Base-by-base conservation (phyloP, 2,329 filamentous ascomycete species). In the Epichloe elymi region DNA sequence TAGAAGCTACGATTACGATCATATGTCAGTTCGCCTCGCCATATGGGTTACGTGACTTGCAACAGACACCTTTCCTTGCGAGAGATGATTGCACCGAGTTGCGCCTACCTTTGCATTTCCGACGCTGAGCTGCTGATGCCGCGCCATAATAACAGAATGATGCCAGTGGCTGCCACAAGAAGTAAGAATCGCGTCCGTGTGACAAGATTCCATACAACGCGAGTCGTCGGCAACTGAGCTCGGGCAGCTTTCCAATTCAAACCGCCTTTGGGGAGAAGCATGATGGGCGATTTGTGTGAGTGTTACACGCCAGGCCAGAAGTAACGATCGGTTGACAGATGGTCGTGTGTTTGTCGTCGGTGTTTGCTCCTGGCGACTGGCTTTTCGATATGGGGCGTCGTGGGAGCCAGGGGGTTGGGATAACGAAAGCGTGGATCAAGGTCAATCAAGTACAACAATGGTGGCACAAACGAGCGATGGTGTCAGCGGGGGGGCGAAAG, bases 211-310 rank as follows among this genome's bases (percentile, higher is more conserved):
- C 82, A 74, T 64, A 89, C 65, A 49, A 85, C 83, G 66, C 88
- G 80, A 59, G 81, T 83, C 52, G 88, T 85, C 42, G 89, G 88
- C 60, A 96, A 72, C 63, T 81, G 79, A 61, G 86, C 77, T 72
- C 81, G 86, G 59, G 90, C 85, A 58, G 87, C 85, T 75, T 95
- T 96, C 90, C 91, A 97, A 67, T 82, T 89, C 63, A 91, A 78
- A 66, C 88, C 87, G 67, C 86, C 86, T 71, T 95, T 95, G 57
- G 88, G 86, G 61, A 94, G 81, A 73, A 96, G 81, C 90, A 96
- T 96, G 56, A 58, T 74, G 63, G 65, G 63, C 47, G 46, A 46
- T 41, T n/a, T 44, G 41, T 52, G 50, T 42, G 46, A 38, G n/a
- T 42, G 45, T 41, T 41, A 46, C 35, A 47, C 52, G 45, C 45